Percentiles rank a stretch among this genome's conserved stretches.
These are phyloP conservation scores for Bertia moriformis DNA, from an alignment of 2,329 filamentous ascomycete species.

Conservation along the genomic window DNA sequence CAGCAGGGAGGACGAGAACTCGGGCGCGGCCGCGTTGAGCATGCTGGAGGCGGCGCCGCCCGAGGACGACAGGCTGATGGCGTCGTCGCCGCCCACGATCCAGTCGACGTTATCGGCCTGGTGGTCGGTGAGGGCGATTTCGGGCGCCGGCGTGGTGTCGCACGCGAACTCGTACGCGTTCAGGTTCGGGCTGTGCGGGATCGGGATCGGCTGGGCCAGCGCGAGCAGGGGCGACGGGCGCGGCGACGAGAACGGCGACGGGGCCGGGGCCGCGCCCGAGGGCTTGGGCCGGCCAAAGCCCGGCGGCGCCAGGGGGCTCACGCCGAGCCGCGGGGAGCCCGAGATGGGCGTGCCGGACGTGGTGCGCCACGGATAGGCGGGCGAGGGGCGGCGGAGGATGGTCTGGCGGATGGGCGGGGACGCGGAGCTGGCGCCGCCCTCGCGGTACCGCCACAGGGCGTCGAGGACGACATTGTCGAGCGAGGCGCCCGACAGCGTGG, in stretches of 20 bases:
- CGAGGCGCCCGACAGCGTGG: conserved; percentile 56
- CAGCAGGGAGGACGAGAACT: conserved; percentile 47
- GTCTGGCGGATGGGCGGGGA: conserved; percentile 79
- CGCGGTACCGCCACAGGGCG: conserved; percentile 73
- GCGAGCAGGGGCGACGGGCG: conserved; percentile 83
- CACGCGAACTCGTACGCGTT: conserved; percentile 90
- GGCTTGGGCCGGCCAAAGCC: conserved; percentile 72
- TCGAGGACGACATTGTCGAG: conserved; percentile 86
- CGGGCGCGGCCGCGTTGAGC: conserved; percentile 66
- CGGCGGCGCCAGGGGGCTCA: conserved; percentile 71
- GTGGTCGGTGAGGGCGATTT: conserved; percentile 71
- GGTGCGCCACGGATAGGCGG: conserved; percentile 76
- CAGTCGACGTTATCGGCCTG: conserved; percentile 93
- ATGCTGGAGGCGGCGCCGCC: conserved; percentile 52
- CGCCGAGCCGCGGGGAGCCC: conserved; percentile 67
- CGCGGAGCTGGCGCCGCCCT: conserved; percentile 45
- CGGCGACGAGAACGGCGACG: conserved; percentile 82
- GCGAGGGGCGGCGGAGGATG: conserved; percentile 77
- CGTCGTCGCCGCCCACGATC: conserved; percentile 79
- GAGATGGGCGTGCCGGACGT: conserved; percentile 61
- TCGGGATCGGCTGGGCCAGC: conserved; percentile 65
- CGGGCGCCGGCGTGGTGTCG: conserved; percentile 64
- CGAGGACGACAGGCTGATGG: conserved; percentile 66
- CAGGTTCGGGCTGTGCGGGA: conserved; percentile 83
- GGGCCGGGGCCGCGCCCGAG: conserved; percentile 41